Evolutionary conservation across 345 rosid genomes (phyloP).

Genomic region (Hibiscus tridactylites): DNA sequence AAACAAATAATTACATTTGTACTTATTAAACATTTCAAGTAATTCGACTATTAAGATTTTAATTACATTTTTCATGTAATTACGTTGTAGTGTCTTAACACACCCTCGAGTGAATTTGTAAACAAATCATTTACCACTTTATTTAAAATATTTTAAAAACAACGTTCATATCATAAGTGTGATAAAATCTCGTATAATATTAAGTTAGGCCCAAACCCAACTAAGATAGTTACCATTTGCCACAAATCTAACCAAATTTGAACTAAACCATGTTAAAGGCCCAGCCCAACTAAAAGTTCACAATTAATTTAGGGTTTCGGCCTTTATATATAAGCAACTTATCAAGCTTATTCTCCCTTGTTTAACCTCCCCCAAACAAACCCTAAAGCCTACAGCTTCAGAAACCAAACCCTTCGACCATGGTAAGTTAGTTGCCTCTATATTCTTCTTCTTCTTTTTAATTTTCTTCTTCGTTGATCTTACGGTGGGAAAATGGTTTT

Average conservation of each 20-base stretch:
- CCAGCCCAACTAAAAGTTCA: neutral
- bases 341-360: neutral
- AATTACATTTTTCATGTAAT: no score
- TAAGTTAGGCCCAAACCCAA: no score
- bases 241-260: neutral
- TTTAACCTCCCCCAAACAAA: neutral
- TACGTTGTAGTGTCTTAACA: no score
- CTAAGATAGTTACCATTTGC: no score
- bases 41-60: no score
- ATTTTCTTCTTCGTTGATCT: neutral
- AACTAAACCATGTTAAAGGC: neutral
- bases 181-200: no score
- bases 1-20: no score
- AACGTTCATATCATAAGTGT: no score
- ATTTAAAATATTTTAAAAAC: no score
- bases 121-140: no score
- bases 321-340: neutral
- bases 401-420: constrained; percentile 9
- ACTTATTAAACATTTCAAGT: no score
- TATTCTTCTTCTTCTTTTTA: neutral
- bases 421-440: constrained; percentile 17
- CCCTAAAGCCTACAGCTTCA: constrained; percentile 27
- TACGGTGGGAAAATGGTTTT: neutral
- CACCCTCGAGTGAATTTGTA: no score
- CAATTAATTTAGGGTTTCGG: neutral